Evolutionary conservation across 139 green algal species (phyloP).

Genomic region (Deuterostichococcus epilithicus): DNA sequence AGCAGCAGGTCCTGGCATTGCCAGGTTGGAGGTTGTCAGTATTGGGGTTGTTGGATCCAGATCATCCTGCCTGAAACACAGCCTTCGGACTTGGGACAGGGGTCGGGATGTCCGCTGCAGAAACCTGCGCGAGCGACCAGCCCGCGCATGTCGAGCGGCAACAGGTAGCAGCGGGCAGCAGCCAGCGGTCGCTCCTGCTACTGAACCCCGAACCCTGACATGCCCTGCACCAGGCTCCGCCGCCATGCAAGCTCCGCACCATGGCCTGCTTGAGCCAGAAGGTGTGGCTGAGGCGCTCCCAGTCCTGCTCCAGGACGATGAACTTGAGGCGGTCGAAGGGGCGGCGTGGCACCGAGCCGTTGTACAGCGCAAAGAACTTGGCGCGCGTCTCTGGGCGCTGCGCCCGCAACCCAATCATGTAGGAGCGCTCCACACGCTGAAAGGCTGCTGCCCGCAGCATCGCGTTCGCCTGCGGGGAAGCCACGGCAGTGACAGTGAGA

Average conservation of each 20-base stretch:
- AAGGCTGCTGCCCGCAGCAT: conserved; percentile 74
- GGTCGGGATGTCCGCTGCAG: too few relatives aligned
- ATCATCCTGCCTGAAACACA: too few relatives aligned
- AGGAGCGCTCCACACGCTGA: conserved; percentile 82
- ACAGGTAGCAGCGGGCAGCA: too few relatives aligned
- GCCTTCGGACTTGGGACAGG: too few relatives aligned
- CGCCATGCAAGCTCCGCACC: conserved; percentile 16
- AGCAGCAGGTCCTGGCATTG: conserved; percentile 90
- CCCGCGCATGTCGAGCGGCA: too few relatives aligned
- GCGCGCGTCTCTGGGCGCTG: conserved; percentile 50
- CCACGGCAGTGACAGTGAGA: too few relatives aligned
- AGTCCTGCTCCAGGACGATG: conserved; percentile 88
- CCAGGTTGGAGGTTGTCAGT: background rate
- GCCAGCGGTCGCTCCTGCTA: too few relatives aligned
- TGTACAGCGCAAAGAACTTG: conserved; percentile 91
- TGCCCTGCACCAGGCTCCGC: too few relatives aligned
- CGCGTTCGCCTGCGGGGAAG: conserved; percentile 5
- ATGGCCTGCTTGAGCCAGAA: conserved; percentile 98
- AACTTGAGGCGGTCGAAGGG: conserved; percentile 89
- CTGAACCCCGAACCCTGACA: too few relatives aligned
- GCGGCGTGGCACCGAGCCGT: conserved; percentile 54
- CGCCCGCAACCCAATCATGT: conserved; percentile 83
- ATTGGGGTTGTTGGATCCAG: too few relatives aligned
- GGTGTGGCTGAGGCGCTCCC: conserved; percentile 74
- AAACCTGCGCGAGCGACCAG: too few relatives aligned